Conservation (phyloP, 495 filamentous ascomycete genomes). For the Podospora pseudoanserina region DNA sequence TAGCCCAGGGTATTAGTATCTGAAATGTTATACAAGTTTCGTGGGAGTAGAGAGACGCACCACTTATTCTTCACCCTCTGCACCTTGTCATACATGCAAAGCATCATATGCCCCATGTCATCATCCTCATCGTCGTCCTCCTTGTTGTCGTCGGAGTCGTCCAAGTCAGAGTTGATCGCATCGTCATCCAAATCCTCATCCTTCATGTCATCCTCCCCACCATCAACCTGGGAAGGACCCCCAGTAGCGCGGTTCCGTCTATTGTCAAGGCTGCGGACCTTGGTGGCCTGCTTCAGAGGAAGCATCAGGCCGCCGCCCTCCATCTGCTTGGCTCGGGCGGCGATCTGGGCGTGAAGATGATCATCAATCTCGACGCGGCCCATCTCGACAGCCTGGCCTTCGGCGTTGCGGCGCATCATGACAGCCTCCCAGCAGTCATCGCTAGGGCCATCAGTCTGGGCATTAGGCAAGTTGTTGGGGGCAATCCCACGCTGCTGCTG, state of each 20-base stretch:
- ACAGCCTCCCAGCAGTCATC: conserved; percentile 44
- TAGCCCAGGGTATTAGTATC: neutral
- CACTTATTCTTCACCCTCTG: conserved; percentile 99
- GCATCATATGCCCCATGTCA: conserved; percentile 79
- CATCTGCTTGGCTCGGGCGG: conserved; percentile 62
- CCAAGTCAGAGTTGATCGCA: conserved; percentile 97
- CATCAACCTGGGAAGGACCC: conserved; percentile 59
- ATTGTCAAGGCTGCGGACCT: conserved; percentile 27
- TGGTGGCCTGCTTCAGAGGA: conserved; percentile 51
- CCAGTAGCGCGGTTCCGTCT: conserved; percentile 26
- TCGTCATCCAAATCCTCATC: conserved; percentile 77
- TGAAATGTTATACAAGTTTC: no score
- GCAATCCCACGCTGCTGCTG: conserved; percentile 40
- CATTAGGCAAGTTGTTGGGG: conserved; percentile 40
- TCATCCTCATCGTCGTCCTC: conserved; percentile 80
- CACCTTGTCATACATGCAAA: conserved; percentile 99
- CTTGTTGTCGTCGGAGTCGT: conserved; percentile 84
- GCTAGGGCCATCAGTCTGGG: conserved; percentile 52
- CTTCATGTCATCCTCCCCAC: conserved; percentile 58
- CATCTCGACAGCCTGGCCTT: conserved; percentile 42
- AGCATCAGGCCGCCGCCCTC: conserved; percentile 82
- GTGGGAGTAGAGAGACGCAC: conserved; percentile 38
- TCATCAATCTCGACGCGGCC: conserved; percentile 56
- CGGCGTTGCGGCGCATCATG: conserved; percentile 43
- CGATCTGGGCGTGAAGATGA: conserved; percentile 62